A percentile compares a stretch with the other conserved stretches of the same genome.
phyloP scores from a whole-genome alignment of 2,329 filamentous ascomycete genomes.

The Sclerotinia spermophila region DNA sequence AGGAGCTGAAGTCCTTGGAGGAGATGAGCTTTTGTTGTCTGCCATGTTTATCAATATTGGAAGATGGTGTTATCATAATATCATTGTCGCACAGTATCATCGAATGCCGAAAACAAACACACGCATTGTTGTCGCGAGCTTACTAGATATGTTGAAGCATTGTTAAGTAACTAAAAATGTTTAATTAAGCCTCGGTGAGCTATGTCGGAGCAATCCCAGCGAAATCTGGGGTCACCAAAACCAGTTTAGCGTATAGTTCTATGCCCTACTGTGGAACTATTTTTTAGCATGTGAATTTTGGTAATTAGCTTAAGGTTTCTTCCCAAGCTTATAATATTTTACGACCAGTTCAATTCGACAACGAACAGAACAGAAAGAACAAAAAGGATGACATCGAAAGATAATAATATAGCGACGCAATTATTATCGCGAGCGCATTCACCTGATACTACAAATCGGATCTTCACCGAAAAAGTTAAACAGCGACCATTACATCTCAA shows the following conservation, averaged over 20 bases:
- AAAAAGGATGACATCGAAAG: slow-evolving; percentile 25
- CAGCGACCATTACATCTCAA: slow-evolving; percentile 77
- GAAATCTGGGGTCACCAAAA: slow-evolving; percentile 17
- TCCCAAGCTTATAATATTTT: background rate
- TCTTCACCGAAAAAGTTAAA: slow-evolving; percentile 79
- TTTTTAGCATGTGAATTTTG: slow-evolving; percentile 14
- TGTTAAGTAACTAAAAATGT: slow-evolving; percentile 1
- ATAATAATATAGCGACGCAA: slow-evolving; percentile 27
- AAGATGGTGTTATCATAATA: background rate
- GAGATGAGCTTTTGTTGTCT: slow-evolving; percentile 25
- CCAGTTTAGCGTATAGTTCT: slow-evolving; percentile 6
- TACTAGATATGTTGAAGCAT: background rate
- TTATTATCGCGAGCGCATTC: slow-evolving; percentile 78
- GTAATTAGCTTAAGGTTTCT: background rate
- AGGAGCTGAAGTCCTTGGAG: slow-evolving; percentile 54
- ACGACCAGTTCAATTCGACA: background rate
- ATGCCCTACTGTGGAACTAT: background rate
- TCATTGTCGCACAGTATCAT: slow-evolving; percentile 3
- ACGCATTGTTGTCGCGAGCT: background rate
- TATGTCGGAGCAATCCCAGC: background rate
- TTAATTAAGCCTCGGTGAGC: slow-evolving; percentile 14
- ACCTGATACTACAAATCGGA: slow-evolving; percentile 63
- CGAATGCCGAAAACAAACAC: background rate
- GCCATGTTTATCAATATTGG: slow-evolving; percentile 36
- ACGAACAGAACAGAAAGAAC: background rate